A percentile compares a stretch with the other conserved stretches of the same genome.
Evolutionary conservation across 2,329 filamentous ascomycete species (phyloP).

Genomic region (Myriosclerotinia duriaeana): DNA sequence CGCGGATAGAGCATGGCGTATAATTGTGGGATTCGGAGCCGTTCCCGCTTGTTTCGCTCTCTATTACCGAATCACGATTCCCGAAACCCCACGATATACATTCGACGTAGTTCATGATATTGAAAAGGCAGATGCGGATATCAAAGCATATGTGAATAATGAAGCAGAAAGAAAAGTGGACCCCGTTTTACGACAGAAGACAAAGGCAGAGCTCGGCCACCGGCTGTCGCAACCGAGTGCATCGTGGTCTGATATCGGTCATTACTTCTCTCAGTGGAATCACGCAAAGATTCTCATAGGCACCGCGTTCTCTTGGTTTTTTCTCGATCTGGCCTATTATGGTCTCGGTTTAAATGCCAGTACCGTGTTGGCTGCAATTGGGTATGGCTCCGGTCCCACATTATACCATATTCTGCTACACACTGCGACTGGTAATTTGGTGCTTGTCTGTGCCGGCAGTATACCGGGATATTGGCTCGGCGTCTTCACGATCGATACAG

Average conservation of each 20-base stretch:
- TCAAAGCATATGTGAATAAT: slow-evolving; percentile 58
- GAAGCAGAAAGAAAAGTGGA: slow-evolving; percentile 51
- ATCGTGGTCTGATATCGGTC: slow-evolving; percentile 65
- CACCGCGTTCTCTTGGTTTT: slow-evolving; percentile 80
- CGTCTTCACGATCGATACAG: slow-evolving; percentile 68
- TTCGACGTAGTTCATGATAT: slow-evolving; percentile 77
- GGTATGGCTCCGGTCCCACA: slow-evolving; percentile 62
- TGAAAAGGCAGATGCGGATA: slow-evolving; percentile 72
- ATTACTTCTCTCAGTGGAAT: slow-evolving; percentile 68
- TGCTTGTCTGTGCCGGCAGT: slow-evolving; percentile 73
- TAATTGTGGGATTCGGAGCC: slow-evolving; percentile 76
- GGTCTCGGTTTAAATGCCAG: slow-evolving; percentile 74
- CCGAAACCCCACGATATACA: slow-evolving; percentile 80
- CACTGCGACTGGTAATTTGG: slow-evolving; percentile 73
- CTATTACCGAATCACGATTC: slow-evolving; percentile 85
- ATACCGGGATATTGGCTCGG: slow-evolving; percentile 81
- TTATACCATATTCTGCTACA: slow-evolving; percentile 70
- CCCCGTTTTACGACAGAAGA: slow-evolving; percentile 50
- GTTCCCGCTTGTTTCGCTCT: slow-evolving; percentile 75
- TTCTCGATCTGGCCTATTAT: slow-evolving; percentile 70
- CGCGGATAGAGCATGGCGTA: slow-evolving; percentile 79
- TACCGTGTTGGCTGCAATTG: slow-evolving; percentile 69
- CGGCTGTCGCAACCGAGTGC: slow-evolving; percentile 65
- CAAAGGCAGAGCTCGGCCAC: slow-evolving; percentile 52
- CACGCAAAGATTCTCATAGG: slow-evolving; percentile 71